Base-by-base conservation (phyloP, 2,329 filamentous ascomycete genomes). In the Trichoderma koningiopsis region DNA sequence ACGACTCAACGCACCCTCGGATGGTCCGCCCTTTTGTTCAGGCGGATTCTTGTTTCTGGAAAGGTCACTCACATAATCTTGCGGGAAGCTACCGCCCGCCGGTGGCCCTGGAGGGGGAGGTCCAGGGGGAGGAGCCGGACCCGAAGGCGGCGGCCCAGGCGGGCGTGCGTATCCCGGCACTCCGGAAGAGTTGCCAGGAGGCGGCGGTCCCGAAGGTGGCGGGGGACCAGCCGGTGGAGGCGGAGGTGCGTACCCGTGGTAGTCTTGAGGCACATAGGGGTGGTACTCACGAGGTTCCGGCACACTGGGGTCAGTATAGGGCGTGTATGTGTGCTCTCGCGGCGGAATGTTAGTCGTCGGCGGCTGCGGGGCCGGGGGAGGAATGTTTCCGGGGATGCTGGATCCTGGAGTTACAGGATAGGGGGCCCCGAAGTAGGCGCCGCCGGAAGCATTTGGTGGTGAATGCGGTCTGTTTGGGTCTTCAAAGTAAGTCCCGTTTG, bases 381-480 rank as follows among this genome's bases (percentile, higher is more conserved):
- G 78, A 60, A 81, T 81, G 31, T 43, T 70, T 47, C 65, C 70
- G 11, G 64, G 62, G 13, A 55, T 52, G 53, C 11, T 49, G 19
- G 63, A 22, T 61, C 73, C 75, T 40, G 72, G 78, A 29, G 70
- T 80, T 68, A 71, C 73, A 7, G 80, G 79, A 59, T 81, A 81
- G 3, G 82, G 81, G 3, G 81, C 43, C 43, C 43, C 43, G n/a
- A 83, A 85, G 73, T 81, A 85, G 19, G 82, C 81, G 14, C 84
- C 84, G n/a, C 84, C 85, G 2, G 84, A 86, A 4, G 84, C 84
- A 66, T 80, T 83, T 3, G 83, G 82, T 0, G 84, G 85, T 2
- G 85, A 86, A 5, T 81, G 80, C 5, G 80, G 77, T 13, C 79
- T 80, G 63, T 35, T 35, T 49, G 76, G 74, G 64, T 78, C 75